These are phyloP conservation scores for Silene conica DNA, from an alignment of 148 eudicot species.

Conservation along the genomic window DNA sequence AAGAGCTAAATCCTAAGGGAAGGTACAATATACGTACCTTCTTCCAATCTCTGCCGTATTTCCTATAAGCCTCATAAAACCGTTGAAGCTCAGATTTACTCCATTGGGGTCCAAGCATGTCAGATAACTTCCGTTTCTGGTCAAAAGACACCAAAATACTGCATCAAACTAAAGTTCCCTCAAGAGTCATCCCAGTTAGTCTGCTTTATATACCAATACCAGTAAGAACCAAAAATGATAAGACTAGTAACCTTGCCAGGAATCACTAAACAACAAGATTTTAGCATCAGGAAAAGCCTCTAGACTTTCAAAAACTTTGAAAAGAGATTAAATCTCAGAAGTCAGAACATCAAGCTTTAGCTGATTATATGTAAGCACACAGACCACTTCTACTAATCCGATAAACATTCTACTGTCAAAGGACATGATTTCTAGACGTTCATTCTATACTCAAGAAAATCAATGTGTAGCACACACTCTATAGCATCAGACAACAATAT, in stretches of 20 bases:
- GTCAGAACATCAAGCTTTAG: too few relatives aligned
- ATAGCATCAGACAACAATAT: too few relatives aligned
- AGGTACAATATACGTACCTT: slow-evolving; percentile 35
- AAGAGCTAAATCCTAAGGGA: background rate
- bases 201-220: background rate
- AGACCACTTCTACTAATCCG: too few relatives aligned
- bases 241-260: background rate
- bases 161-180: slow-evolving; percentile 11
- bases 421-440: too few relatives aligned
- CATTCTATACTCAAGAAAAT: too few relatives aligned
- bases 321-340: too few relatives aligned
- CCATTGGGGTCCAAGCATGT: slow-evolving; percentile 59
- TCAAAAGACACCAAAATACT: slow-evolving; percentile 10
- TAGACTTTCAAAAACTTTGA: too few relatives aligned
- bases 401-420: too few relatives aligned
- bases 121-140: slow-evolving; percentile 51
- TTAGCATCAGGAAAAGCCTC: too few relatives aligned
- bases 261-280: too few relatives aligned
- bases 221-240: slow-evolving; percentile 1
- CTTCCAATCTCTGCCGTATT: slow-evolving; percentile 57
- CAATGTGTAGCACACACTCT: too few relatives aligned
- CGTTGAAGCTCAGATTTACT: slow-evolving; percentile 48
- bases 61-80: slow-evolving; percentile 58
- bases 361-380: too few relatives aligned
- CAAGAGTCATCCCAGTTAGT: background rate